These are phyloP conservation scores for Boletus bicolor DNA, from an alignment of 768 basidiomycete genomes.

Conservation along the genomic window DNA sequence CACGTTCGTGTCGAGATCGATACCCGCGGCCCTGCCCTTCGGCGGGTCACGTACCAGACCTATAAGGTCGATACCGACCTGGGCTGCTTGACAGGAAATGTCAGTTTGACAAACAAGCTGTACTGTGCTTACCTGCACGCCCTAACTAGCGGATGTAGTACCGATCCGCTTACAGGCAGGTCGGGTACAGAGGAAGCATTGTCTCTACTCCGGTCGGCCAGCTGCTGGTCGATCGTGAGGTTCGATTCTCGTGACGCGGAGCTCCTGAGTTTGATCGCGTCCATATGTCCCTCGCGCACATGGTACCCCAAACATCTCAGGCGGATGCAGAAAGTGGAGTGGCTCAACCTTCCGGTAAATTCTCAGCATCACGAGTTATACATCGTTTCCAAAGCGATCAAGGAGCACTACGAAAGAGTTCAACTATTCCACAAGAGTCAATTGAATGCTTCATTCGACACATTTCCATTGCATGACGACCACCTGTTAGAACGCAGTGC, in stretches of 20 bases:
- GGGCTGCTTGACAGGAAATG: conserved; percentile 28
- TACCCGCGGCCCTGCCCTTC: neutral
- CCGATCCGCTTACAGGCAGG: conserved; percentile 42
- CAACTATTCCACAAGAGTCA: conserved; percentile 8
- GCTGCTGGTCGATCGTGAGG: conserved; percentile 39
- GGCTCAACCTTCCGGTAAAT: conserved; percentile 25
- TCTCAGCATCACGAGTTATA: conserved; percentile 35
- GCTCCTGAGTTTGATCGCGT: conserved; percentile 33
- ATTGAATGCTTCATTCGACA: neutral
- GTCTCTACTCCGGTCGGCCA: conserved; percentile 35
- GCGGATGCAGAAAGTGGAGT: conserved; percentile 39
- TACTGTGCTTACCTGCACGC: conserved; percentile 45
- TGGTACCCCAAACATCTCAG: conserved; percentile 39
- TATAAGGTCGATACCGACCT: conserved; percentile 32
- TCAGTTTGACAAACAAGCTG: conserved; percentile 29
- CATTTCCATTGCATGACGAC: conserved; percentile 4
- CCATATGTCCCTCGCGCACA: conserved; percentile 33
- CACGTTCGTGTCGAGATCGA: conserved; percentile 20
- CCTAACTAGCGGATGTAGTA: conserved; percentile 39
- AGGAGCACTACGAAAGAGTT: conserved; percentile 23
- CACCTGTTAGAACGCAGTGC: conserved; percentile 21
- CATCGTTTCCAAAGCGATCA: conserved; percentile 24
- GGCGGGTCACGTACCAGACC: conserved; percentile 21
- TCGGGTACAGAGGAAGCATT: conserved; percentile 46
- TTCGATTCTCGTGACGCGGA: conserved; percentile 28